Evolutionary conservation across 148 eudicot genomes (phyloP).

Genomic region (Agrostemma githago): DNA sequence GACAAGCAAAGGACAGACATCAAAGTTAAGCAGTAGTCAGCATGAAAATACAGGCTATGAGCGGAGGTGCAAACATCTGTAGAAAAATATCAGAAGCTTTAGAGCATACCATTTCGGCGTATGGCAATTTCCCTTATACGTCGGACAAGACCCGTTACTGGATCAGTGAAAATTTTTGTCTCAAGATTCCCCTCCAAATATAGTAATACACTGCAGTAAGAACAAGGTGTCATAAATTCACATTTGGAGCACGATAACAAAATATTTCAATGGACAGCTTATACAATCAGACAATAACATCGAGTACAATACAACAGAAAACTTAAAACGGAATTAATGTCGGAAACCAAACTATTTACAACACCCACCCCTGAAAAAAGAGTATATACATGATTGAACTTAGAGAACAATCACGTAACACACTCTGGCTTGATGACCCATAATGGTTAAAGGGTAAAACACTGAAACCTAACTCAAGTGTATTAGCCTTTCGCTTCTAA

Average conservation of each 20-base stretch:
- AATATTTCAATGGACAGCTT: not conserved
- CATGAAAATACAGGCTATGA: not conserved
- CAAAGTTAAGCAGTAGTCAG: not conserved
- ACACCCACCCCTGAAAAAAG: not conserved
- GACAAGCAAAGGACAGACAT: not conserved
- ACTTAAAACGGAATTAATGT: not conserved
- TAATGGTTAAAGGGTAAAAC: not conserved
- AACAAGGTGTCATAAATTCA: constrained; percentile 1
- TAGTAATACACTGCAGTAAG: constrained; percentile 48
- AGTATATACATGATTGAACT: not conserved
- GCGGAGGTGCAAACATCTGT: not conserved
- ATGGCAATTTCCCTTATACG: constrained; percentile 83
- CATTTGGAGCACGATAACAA: too few species aligned
- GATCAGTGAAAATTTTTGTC: constrained; percentile 71
- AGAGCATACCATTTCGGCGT: constrained; percentile 51
- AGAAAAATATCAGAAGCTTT: not conserved
- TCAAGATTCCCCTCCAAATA: constrained; percentile 91
- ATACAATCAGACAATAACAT: constrained; percentile 3
- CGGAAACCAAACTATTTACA: not conserved
- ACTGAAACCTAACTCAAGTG: not conserved
- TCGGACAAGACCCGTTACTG: constrained; percentile 66
- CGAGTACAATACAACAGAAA: not conserved
- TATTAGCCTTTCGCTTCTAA: not conserved
- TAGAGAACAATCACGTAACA: not conserved
- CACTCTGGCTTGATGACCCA: not conserved